phyloP scores from a whole-genome alignment of 768 basidiomycete genomes.

The Auricularia heimuer region DNA sequence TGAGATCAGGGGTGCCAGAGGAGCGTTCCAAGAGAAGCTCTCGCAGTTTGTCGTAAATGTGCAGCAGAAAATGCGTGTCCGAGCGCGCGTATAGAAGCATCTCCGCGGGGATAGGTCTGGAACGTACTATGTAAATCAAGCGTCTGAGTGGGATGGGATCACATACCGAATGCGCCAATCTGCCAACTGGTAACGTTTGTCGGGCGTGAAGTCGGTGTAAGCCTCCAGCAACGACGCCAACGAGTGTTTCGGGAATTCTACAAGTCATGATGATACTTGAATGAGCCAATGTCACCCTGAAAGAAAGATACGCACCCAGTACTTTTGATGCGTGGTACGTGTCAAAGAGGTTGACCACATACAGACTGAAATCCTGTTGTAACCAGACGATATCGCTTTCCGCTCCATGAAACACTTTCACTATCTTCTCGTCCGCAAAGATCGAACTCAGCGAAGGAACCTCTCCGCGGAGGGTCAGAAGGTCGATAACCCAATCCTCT shows the following conservation, averaged over 20 bases:
- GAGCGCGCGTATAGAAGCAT: conserved; percentile 92
- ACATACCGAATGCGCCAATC: conserved; percentile 88
- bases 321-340: conserved; percentile 90
- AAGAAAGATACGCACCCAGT: conserved; percentile 40
- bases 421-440: conserved; percentile 71
- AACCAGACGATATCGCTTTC: conserved; percentile 93
- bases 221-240: conserved; percentile 76
- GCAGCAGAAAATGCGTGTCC: conserved; percentile 92
- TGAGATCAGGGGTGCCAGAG: conserved; percentile 27
- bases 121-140: conserved; percentile 18
- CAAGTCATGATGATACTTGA: too few relatives aligned
- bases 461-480: conserved; percentile 62
- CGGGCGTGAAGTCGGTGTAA: conserved; percentile 83
- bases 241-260: conserved; percentile 76
- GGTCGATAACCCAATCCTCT: conserved; percentile 82
- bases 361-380: conserved; percentile 90
- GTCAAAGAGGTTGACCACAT: conserved; percentile 93
- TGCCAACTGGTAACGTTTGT: conserved; percentile 93
- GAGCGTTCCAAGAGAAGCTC: conserved; percentile 70
- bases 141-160: conserved; percentile 9
- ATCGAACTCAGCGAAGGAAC: conserved; percentile 70
- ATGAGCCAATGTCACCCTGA: too few relatives aligned
- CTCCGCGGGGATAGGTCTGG: conserved; percentile 62
- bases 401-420: conserved; percentile 94
- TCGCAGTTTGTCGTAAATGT: conserved; percentile 84